phyloP scores from a whole-genome alignment of 2,329 filamentous ascomycete genomes.

The Aspergillus quadricinctus region DNA sequence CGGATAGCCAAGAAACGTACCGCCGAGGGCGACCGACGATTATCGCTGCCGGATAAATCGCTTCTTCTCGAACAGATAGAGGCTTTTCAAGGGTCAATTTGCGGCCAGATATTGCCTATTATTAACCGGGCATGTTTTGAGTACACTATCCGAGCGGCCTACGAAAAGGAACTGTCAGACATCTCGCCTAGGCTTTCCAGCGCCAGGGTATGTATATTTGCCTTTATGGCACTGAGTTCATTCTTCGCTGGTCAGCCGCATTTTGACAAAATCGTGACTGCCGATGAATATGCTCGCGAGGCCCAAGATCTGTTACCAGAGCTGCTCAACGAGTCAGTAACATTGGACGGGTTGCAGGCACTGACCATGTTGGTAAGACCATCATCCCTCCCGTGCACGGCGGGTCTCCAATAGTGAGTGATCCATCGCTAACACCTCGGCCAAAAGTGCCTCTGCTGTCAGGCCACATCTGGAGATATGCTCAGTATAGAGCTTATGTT shows the following conservation, averaged over 20 bases:
- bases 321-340: conserved; percentile 1
- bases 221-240: conserved; percentile 5
- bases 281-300: background rate
- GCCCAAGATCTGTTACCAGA: conserved; percentile 1
- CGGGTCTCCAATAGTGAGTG: background rate
- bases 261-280: background rate
- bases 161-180: background rate
- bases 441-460: background rate
- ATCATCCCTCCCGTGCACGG: background rate
- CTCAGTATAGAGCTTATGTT: background rate
- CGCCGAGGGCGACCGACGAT: background rate
- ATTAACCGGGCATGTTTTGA: conserved; percentile 3
- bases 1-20: background rate
- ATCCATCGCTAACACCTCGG: background rate
- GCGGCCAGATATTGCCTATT: conserved; percentile 2
- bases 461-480: conserved; percentile 1
- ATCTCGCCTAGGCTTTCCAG: background rate
- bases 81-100: background rate
- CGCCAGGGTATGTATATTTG: conserved; percentile 8
- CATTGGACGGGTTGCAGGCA: conserved; percentile 8
- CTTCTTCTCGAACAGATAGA: background rate
- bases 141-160: conserved; percentile 6
- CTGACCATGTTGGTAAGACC: conserved; percentile 8
- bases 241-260: background rate
- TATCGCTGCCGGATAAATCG: background rate